These are phyloP conservation scores for Venturia oleaginea DNA, from an alignment of 2,329 filamentous ascomycete species.

Conservation along the genomic window DNA sequence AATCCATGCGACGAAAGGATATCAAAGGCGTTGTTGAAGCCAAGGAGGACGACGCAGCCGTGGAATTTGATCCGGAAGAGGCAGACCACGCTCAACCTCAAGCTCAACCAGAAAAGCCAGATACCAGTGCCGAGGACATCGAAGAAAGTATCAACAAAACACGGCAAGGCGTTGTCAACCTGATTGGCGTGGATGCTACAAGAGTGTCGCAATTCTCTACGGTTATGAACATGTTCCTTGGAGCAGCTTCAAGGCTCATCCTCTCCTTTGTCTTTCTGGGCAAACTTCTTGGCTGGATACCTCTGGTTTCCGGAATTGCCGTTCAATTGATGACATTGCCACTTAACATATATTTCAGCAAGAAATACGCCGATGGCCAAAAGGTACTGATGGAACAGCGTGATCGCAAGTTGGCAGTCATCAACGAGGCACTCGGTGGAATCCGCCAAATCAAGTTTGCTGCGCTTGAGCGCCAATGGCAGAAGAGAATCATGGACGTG, in stretches of 20 bases:
- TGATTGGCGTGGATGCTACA: conserved; percentile 67
- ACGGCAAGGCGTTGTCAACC: conserved; percentile 64
- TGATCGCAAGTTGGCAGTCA: conserved; percentile 64
- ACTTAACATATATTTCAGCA: conserved; percentile 58
- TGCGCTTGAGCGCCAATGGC: conserved; percentile 66
- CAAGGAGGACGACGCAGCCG: conserved; percentile 22
- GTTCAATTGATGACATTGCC: conserved; percentile 58
- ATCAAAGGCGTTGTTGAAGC: conserved; percentile 46
- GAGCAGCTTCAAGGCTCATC: conserved; percentile 52
- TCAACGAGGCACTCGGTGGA: conserved; percentile 68
- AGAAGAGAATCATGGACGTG: conserved; percentile 56
- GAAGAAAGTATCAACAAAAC: conserved; percentile 47
- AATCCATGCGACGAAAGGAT: conserved; percentile 68
- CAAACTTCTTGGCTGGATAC: conserved; percentile 63
- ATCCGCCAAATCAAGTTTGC: conserved; percentile 83
- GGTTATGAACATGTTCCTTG: conserved; percentile 57
- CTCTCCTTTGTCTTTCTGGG: conserved; percentile 59
- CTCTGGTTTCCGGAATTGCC: conserved; percentile 55
- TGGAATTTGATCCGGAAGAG: conserved; percentile 31
- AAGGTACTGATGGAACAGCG: conserved; percentile 65
- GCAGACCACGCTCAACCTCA: conserved; percentile 23
- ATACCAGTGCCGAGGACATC: conserved; percentile 26
- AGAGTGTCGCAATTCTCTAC: conserved; percentile 60
- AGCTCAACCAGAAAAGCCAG: conserved; percentile 9
- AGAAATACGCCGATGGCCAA: conserved; percentile 52